Percentiles rank a stretch among this genome's conserved stretches.
Conservation (phyloP, 805 yeast species). For the Pichia insulana region DNA sequence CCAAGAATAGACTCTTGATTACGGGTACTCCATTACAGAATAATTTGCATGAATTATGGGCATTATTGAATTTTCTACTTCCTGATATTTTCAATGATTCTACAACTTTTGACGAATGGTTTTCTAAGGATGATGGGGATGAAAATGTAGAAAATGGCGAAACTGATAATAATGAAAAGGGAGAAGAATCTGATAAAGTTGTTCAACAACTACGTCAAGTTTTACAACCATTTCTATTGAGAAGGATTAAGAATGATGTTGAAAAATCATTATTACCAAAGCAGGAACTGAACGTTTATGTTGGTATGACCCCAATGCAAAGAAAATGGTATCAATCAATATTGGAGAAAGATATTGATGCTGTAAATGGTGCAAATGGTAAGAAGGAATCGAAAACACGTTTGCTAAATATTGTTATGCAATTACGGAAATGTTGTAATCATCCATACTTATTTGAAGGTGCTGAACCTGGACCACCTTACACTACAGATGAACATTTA, state of each 20-base stretch:
- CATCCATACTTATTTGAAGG: constrained; percentile 83
- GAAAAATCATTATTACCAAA: constrained; percentile 71
- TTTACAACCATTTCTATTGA: constrained; percentile 61
- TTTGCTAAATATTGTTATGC: constrained; percentile 74
- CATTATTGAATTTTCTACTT: constrained; percentile 60
- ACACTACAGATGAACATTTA: constrained; percentile 76
- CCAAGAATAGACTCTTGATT: constrained; percentile 59
- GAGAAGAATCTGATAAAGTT: constrained; percentile 26
- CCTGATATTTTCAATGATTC: constrained; percentile 75
- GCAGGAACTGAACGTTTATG: constrained; percentile 63
- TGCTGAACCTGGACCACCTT: constrained; percentile 87
- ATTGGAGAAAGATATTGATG: constrained; percentile 73
- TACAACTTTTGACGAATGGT: constrained; percentile 71
- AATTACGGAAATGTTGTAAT: constrained; percentile 74
- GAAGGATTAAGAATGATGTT: constrained; percentile 76
- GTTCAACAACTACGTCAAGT: constrained; percentile 70
- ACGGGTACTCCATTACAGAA: constrained; percentile 82
- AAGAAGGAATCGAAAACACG: constrained; percentile 70
- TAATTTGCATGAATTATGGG: constrained; percentile 76
- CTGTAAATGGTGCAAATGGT: constrained; percentile 75
- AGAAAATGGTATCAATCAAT: constrained; percentile 68
- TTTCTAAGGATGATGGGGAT: constrained; percentile 32
- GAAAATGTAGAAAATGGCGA: constrained; percentile 31
- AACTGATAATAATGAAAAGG: not conserved
- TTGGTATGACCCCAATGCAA: constrained; percentile 75